Evolutionary conservation across 1,284 basidiomycete genomes (phyloP).

Genomic region (Ceratobasidium sp.): DNA sequence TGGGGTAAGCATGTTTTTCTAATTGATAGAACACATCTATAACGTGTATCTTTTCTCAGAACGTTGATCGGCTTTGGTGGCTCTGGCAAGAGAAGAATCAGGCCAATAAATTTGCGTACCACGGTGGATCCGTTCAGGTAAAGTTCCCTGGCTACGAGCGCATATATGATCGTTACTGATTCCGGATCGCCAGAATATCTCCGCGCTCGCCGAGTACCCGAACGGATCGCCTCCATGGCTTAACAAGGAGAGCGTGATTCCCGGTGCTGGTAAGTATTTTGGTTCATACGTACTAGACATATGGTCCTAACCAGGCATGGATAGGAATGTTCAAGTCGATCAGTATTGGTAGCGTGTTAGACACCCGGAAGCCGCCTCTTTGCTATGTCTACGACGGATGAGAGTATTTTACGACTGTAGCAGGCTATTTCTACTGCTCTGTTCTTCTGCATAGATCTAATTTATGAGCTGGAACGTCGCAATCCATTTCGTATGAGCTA

Average conservation of each 20-base stretch:
- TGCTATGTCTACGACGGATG: not conserved
- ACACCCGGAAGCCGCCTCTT: not conserved
- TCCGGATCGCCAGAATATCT: not conserved
- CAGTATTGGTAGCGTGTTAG: constrained; percentile 3
- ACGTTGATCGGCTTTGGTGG: constrained; percentile 23
- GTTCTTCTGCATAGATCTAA: too few species aligned
- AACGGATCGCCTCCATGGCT: constrained; percentile 9
- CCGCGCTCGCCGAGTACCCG: not conserved
- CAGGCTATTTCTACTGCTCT: too few species aligned
- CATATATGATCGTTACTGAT: not conserved
- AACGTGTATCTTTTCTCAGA: not conserved
- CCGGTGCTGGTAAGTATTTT: not conserved
- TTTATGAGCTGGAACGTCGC: too few species aligned
- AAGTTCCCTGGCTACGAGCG: not conserved
- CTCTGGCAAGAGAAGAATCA: constrained; percentile 15
- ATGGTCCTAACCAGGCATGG: not conserved
- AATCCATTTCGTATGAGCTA: too few species aligned
- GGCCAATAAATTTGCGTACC: constrained; percentile 1
- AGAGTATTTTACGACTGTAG: too few species aligned
- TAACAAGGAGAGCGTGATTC: not conserved
- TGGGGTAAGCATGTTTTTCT: not conserved
- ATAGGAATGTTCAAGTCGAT: constrained; percentile 20
- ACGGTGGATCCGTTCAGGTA: constrained; percentile 12
- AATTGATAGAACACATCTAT: not conserved
- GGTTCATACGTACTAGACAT: not conserved